Percentiles rank a stretch among this genome's conserved stretches.
phyloP scores from a whole-genome alignment of 371 early-diverging fungal species.

The Entomophthora muscae region DNA sequence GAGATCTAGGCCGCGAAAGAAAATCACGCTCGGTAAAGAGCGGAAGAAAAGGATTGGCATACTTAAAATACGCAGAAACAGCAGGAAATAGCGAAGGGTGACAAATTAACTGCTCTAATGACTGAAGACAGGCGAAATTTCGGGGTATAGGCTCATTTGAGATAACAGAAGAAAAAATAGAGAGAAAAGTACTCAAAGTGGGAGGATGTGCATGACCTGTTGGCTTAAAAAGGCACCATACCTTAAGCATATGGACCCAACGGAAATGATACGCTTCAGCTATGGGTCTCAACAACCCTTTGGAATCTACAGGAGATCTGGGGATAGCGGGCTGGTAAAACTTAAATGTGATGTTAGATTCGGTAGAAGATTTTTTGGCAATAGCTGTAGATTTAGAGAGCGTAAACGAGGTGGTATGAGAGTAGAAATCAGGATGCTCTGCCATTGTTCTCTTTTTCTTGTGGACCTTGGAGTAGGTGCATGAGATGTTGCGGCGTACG shows the following conservation, averaged over 20 bases:
- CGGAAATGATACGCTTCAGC: constrained; percentile 1
- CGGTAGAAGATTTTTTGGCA: background rate
- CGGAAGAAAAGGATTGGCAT: constrained; percentile 5
- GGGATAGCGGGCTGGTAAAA: background rate
- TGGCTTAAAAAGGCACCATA: constrained; percentile 2
- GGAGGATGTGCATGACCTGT: background rate
- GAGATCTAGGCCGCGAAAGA: background rate
- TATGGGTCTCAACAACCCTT: background rate
- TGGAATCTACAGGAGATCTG: background rate
- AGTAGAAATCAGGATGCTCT: background rate
- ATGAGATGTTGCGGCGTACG: background rate
- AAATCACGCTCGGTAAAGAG: constrained; percentile 4
- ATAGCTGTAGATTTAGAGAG: background rate
- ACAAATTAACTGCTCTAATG: background rate
- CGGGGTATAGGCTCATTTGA: background rate
- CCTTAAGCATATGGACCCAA: constrained; percentile 8
- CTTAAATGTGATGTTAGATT: background rate
- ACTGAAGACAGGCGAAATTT: background rate
- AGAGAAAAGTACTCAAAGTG: background rate
- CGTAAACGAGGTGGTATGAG: background rate
- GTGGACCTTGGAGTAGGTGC: constrained; percentile 6
- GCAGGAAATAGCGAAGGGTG: constrained; percentile 1
- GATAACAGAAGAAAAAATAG: background rate
- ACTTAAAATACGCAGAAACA: constrained; percentile 2
- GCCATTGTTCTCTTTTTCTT: constrained; percentile 2